Base-by-base conservation (phyloP, 2,329 filamentous ascomycete species). In the Phialophora macrospora region DNA sequence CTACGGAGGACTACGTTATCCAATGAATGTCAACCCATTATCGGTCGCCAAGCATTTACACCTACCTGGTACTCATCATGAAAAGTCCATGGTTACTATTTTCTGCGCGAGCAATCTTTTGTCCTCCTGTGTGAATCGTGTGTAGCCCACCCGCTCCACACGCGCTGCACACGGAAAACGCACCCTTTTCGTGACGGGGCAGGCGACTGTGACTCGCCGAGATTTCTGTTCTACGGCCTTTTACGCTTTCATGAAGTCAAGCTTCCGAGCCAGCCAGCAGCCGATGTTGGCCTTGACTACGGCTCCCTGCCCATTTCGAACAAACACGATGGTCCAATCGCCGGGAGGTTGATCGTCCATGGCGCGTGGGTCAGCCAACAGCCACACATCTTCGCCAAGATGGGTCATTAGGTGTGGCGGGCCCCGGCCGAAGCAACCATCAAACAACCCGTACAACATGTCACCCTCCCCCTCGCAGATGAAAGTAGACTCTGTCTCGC, bases 321-420 rank as follows among this genome's bases (percentile, higher is more conserved):
- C 68, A 32, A 81, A 77, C 3, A 77, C 74, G 0, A 81, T 66
- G 0, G 80, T 81, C 80, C 80, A 81, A 58, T 80, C 75, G 3
- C 79, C 79, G 0, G 79, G 80, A 0, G 79, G 75, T 4, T 76
- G 75, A 0, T 78, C 75, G 69, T 82, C 80, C 63, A 82, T 68
- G 11, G 77, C 77, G 54, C 80, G 72, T 4, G 77, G 77, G 64
- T 77, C 78, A 0, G 73, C 72, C 26, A 82, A 68, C 0, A 68
- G 66, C 76, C 78, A 82, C 2, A 81, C 72, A 67, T 81, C 75
- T 38, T 75, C 71, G 2, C 77, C 79, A 4, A 82, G 61, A 34
- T 75, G 75, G 12, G 72, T 69, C 75, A 82, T 79, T 2, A 77
- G 63, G 58, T 77, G 75, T 2, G 72, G 70, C 1, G 78, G 75